Evolutionary conservation across 352 stramenopile species (phyloP).

Genomic region (Phytophthora foliorum): DNA sequence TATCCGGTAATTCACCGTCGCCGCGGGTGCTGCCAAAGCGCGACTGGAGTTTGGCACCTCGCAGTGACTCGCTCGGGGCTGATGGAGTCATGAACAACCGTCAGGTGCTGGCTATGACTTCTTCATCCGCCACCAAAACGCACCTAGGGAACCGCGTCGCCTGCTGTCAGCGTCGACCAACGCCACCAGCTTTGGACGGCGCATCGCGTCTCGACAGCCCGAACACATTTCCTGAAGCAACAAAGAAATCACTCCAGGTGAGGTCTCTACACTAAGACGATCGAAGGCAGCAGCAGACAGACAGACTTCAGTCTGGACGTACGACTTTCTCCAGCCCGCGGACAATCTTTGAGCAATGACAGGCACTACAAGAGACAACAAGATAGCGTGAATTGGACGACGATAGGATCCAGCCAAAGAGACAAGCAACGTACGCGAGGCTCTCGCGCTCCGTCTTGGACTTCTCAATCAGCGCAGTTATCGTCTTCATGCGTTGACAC

Average conservation of each 20-base stretch:
- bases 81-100: background rate
- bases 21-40: slow-evolving; percentile 42
- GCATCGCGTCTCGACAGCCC: slow-evolving; percentile 60
- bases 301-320: slow-evolving; percentile 1
- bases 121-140: background rate
- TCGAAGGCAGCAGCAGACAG: too few relatives aligned
- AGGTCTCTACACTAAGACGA: background rate
- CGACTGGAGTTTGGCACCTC: slow-evolving; percentile 41
- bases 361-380: slow-evolving; percentile 41
- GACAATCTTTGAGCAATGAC: slow-evolving; percentile 66
- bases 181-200: slow-evolving; percentile 56
- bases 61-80: slow-evolving; percentile 26
- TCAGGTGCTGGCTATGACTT: background rate
- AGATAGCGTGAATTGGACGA: background rate
- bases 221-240: slow-evolving; percentile 63
- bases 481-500: slow-evolving; percentile 62
- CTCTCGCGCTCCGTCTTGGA: slow-evolving; percentile 65
- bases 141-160: slow-evolving; percentile 32
- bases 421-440: slow-evolving; percentile 49
- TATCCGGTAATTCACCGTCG: slow-evolving; percentile 48
- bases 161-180: slow-evolving; percentile 36
- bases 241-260: slow-evolving; percentile 3
- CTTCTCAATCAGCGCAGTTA: slow-evolving; percentile 56
- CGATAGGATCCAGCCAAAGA: background rate
- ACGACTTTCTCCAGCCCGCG: slow-evolving; percentile 59